A percentile compares a stretch with the other conserved stretches of the same genome.
These are phyloP conservation scores for Powellomyces hirtus DNA, from an alignment of 192 early-diverging fungal genomes.

Conservation along the genomic window DNA sequence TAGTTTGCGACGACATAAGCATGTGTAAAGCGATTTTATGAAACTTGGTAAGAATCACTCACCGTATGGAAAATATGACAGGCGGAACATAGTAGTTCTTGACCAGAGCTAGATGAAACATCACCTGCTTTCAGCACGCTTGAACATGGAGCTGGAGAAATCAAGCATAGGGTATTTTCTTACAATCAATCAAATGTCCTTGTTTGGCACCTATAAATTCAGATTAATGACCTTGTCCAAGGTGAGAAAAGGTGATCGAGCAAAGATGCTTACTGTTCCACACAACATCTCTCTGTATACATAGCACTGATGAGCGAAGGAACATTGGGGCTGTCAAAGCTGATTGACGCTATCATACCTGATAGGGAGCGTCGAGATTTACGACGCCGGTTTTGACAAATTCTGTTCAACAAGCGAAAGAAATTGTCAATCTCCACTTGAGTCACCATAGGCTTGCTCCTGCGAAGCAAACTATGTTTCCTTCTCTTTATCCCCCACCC, in stretches of 20 bases:
- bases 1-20: not conserved
- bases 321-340: not conserved
- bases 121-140: not conserved
- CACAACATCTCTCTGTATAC: slow-evolving; percentile 17
- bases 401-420: slow-evolving; percentile 3
- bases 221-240: too few species aligned
- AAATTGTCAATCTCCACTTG: not conserved
- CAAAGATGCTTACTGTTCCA: too few species aligned
- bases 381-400: not conserved
- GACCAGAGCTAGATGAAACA: slow-evolving; percentile 4
- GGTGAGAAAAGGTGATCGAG: too few species aligned
- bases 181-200: slow-evolving; percentile 30
- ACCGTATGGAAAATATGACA: slow-evolving; percentile 23
- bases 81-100: slow-evolving; percentile 30
- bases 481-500: not conserved
- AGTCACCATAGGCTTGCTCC: not conserved
- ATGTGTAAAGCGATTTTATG: not conserved
- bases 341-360: too few species aligned
- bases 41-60: not conserved
- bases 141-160: not conserved
- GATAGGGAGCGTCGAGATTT: slow-evolving; percentile 15
- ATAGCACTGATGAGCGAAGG: not conserved
- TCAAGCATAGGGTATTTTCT: not conserved
- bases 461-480: not conserved
- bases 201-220: slow-evolving; percentile 13